Evolutionary conservation across 495 filamentous ascomycete species (phyloP).

Genomic region (Penicillium odoratum): DNA sequence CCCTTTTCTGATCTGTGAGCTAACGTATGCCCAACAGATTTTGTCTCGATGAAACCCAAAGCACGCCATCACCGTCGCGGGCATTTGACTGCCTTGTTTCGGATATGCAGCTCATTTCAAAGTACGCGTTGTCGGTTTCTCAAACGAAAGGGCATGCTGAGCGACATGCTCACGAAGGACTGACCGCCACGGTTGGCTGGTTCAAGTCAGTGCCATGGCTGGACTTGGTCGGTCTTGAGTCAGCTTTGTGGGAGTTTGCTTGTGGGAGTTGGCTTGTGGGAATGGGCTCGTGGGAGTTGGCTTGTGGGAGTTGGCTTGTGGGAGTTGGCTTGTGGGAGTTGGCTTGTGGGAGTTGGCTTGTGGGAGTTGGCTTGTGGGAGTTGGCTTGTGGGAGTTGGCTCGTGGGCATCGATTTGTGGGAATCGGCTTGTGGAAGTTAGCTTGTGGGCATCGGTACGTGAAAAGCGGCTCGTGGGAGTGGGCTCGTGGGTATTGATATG

Average conservation of each 20-base stretch:
- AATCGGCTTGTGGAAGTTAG: too few species aligned
- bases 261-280: too few species aligned
- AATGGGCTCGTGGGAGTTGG: too few species aligned
- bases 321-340: too few species aligned
- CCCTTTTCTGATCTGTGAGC: neutral
- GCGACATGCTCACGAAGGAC: neutral
- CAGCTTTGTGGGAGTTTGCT: neutral
- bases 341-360: too few species aligned
- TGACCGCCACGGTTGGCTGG: neutral
- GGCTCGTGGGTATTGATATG: too few species aligned
- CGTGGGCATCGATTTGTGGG: too few species aligned
- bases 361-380: too few species aligned
- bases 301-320: too few species aligned
- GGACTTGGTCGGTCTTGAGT: neutral
- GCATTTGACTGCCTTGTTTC: neutral
- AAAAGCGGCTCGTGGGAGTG: too few species aligned
- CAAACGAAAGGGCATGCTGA: neutral
- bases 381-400: too few species aligned
- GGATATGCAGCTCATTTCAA: neutral
- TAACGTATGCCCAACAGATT: neutral
- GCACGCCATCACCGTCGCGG: neutral
- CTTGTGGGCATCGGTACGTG: too few species aligned
- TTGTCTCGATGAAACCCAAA: neutral
- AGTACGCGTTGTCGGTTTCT: neutral
- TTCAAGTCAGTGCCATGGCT: conserved; percentile 1